These are phyloP conservation scores for Eucalyptus polybractea DNA, from an alignment of 345 rosid genomes.

Conservation along the genomic window DNA sequence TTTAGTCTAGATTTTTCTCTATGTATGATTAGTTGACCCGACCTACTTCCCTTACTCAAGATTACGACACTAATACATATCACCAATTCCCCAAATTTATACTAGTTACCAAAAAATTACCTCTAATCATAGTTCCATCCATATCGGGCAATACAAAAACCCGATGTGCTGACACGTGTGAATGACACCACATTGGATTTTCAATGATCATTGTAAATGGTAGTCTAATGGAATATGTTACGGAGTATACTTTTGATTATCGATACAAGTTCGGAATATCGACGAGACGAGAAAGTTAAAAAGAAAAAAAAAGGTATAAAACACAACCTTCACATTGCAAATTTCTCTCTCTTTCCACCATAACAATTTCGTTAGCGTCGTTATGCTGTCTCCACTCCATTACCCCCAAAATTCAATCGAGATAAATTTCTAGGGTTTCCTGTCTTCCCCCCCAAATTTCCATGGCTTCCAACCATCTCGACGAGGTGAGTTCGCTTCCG, in stretches of 20 bases:
- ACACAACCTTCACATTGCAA: not conserved
- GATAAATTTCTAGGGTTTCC: not conserved
- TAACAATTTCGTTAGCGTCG: not conserved
- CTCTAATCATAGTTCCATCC: fast-evolving
- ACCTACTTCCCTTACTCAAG: not conserved
- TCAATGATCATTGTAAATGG: fast-evolving
- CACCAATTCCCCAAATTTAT: not conserved
- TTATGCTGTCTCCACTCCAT: not conserved
- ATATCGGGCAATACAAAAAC: not conserved
- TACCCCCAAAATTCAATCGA: not conserved
- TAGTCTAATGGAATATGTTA: not conserved
- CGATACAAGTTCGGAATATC: constrained; percentile 2
- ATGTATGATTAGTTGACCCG: not conserved
- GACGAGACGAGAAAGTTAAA: constrained; percentile 3
- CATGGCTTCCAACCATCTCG: constrained; percentile 51
- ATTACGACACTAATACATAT: not conserved
- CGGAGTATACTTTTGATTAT: not conserved
- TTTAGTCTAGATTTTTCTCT: too few species aligned
- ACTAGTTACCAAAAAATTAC: not conserved
- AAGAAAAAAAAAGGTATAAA: too few species aligned
- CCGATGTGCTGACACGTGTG: not conserved
- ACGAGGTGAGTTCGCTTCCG: constrained; percentile 25
- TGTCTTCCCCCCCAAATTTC: not conserved
- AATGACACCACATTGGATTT: fast-evolving
- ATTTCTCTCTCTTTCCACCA: not conserved